Percentiles rank a stretch among this genome's conserved stretches.
phyloP scores from a whole-genome alignment of 2,329 filamentous ascomycete species.

The Colletotrichum tropicicola region DNA sequence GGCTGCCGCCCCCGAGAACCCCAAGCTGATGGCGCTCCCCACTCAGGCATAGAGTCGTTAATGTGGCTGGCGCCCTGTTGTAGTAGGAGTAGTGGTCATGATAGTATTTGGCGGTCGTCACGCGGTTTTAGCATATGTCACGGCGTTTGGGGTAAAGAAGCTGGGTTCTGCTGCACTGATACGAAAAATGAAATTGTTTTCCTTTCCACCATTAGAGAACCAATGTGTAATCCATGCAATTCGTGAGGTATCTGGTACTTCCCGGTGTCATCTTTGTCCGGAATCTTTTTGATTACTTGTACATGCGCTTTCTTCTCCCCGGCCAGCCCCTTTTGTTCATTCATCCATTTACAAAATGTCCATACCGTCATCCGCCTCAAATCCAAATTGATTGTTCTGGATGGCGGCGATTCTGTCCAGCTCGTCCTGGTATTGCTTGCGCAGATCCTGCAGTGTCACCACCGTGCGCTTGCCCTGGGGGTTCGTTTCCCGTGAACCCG shows the following conservation, averaged over 20 bases:
- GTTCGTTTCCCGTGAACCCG: slow-evolving; percentile 21
- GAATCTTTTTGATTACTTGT: slow-evolving; percentile 25
- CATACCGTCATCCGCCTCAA: slow-evolving; percentile 65
- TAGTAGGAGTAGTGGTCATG: slow-evolving; percentile 1
- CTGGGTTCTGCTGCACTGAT: slow-evolving; percentile 32
- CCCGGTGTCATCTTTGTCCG: not conserved
- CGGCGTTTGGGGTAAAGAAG: slow-evolving; percentile 45
- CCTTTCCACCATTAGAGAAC: slow-evolving; percentile 31
- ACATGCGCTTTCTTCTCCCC: slow-evolving; percentile 18
- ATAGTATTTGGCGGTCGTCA: slow-evolving; percentile 13
- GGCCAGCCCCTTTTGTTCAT: slow-evolving; percentile 8
- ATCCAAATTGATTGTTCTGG: slow-evolving; percentile 88
- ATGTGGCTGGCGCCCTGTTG: not conserved
- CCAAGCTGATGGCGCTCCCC: slow-evolving; percentile 49
- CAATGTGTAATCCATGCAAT: slow-evolving; percentile 32
- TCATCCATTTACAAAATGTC: slow-evolving; percentile 51
- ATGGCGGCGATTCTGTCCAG: slow-evolving; percentile 89
- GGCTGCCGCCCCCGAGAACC: slow-evolving; percentile 55
- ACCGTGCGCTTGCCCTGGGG: slow-evolving; percentile 71
- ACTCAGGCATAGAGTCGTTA: slow-evolving; percentile 26
- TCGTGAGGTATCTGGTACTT: slow-evolving; percentile 31
- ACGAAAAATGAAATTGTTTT: slow-evolving; percentile 32
- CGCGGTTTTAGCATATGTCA: slow-evolving; percentile 48
- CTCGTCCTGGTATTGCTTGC: slow-evolving; percentile 89
- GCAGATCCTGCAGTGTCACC: slow-evolving; percentile 84